Base-by-base conservation (phyloP, 1,139 yeast species). In the Candida sanyaensis region DNA sequence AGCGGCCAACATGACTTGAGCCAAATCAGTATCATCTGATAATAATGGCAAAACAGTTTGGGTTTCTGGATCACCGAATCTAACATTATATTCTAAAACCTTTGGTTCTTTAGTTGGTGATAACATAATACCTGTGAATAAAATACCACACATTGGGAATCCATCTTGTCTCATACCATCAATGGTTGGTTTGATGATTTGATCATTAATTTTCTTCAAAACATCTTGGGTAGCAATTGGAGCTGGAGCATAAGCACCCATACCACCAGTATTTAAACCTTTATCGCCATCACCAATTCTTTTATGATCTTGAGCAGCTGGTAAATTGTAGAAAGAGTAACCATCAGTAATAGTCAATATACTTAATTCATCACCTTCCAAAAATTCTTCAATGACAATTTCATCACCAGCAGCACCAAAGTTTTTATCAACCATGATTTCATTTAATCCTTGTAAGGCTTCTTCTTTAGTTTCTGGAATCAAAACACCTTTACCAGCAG, bases 211-310 rank as follows among this genome's bases (percentile, higher is more conserved):
- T 65, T 84, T 77, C 50, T 78, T 71, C 59, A 91, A 71, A 32
- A 93, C 68, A 33, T 78, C 77, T 5, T 88, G 84, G 28, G 93
- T 85, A 23, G 88, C 93, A 52, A 92, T 80, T 46, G 99, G 99
- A 7, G 98, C 96, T 42, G 99, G 99, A 4, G 98, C 96, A 63
- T 95, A 95, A 13, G 99, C 96, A 54, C 99, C 99, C 99, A 95
- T 95, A 55, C 99, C 99, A 56, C 99, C 99, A 45, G 99, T 95
- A 73, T 95, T 95, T 55, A 92, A 78, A 33, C 99, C 99, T 44
- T 83, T 75, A 66, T 95, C 99, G 51, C 92, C 93, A 61, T 95
- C 91, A 48, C 96, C 96, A 59, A 88, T 80, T 68, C 99, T 86
- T 75, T 95, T 95, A 71, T 95, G 99, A 65, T 95, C 99, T 71